Evolutionary conservation across 306 rosid genomes (phyloP).

Genomic region (Cicer cuneatum): DNA sequence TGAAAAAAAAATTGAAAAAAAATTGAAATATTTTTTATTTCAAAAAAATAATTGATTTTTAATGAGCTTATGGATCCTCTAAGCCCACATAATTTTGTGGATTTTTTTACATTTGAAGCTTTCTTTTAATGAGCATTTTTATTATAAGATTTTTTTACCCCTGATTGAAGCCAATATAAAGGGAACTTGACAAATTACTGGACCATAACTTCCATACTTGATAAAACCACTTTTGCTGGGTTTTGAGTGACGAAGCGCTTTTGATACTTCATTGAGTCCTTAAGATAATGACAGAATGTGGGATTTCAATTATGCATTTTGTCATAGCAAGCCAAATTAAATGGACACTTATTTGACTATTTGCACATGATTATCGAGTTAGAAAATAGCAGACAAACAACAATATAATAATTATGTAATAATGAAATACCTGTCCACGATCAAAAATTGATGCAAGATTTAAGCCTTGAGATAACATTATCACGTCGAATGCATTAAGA

Average conservation of each 20-base stretch:
- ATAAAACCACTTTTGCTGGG: constrained; percentile 80
- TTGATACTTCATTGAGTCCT: constrained; percentile 64
- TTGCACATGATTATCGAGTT: constrained; percentile 25
- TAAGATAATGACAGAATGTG: constrained; percentile 37
- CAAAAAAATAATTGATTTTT: no score
- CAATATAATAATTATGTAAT: background rate
- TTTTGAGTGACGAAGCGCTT: constrained; percentile 85
- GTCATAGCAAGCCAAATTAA: constrained; percentile 29
- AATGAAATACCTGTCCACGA: constrained; percentile 69
- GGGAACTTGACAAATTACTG: no score
- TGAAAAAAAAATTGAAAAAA: no score
- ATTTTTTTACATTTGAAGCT: no score
- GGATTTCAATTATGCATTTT: constrained; percentile 10
- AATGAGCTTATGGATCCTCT: no score
- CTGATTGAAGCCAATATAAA: no score
- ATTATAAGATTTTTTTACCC: no score
- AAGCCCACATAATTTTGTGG: no score
- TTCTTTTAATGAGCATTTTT: no score
- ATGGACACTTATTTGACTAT: constrained; percentile 2
- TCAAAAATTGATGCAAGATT: constrained; percentile 83
- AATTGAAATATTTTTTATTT: no score
- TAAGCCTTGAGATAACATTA: constrained; percentile 86
- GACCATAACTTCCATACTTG: constrained; percentile 94
- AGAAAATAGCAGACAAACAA: constrained; percentile 14
- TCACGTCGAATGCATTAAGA: constrained; percentile 88